Conservation (phyloP, 305 asterid species). For the Fraxinus velutina region DNA sequence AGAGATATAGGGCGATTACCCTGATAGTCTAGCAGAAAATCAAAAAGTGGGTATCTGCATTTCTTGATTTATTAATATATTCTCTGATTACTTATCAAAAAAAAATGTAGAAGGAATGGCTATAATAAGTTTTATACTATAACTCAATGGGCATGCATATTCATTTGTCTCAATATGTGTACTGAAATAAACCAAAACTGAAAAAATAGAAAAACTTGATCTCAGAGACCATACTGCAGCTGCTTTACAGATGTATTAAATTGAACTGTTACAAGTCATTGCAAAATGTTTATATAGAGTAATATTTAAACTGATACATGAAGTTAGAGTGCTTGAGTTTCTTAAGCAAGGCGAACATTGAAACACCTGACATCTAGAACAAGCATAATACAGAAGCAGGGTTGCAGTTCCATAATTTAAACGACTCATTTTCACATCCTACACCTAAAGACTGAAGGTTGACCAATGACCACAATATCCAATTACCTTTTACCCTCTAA, state of each 20-base stretch:
- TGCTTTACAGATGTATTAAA: not conserved
- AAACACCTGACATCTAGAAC: not conserved
- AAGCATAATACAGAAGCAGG: not conserved
- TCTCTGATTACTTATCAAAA: too few species aligned
- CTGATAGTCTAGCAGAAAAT: not conserved
- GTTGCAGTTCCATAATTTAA: not conserved
- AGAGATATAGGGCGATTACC: not conserved
- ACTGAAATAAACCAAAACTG: not conserved
- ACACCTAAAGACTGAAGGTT: constrained; percentile 5
- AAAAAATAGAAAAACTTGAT: not conserved
- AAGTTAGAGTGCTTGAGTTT: not conserved
- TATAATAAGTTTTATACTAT: not conserved
- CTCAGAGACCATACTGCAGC: not conserved
- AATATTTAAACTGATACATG: not conserved
- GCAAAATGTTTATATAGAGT: not conserved
- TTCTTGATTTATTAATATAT: not conserved
- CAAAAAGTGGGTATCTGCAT: not conserved
- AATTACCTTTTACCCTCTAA: not conserved
- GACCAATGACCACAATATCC: constrained; percentile 2
- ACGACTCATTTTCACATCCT: not conserved
- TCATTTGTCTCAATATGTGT: not conserved
- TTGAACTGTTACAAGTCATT: not conserved
- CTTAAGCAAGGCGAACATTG: not conserved
- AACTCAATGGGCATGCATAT: not conserved
- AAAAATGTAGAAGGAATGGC: not conserved